These are phyloP conservation scores for Dillenia turbinata DNA, from an alignment of 164 flowering plant species.

Conservation along the genomic window DNA sequence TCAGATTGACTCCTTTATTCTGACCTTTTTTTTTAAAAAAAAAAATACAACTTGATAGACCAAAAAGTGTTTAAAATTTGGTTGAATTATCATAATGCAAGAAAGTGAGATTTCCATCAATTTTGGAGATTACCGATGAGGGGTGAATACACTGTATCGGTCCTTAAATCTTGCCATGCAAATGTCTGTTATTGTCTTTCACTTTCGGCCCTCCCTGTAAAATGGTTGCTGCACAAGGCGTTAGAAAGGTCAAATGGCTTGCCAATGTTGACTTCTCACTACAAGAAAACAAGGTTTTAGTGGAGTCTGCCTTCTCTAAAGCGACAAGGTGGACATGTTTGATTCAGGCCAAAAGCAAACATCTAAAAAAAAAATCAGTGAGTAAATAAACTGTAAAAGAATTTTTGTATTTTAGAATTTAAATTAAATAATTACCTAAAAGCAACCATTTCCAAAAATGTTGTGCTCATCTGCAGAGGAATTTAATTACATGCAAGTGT, in stretches of 20 bases:
- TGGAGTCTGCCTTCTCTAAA: slow-evolving; percentile 67
- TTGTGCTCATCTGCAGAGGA: slow-evolving; percentile 42
- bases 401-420: not conserved
- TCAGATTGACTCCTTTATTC: too few species aligned
- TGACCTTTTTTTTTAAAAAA: too few species aligned
- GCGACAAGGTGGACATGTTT: slow-evolving; percentile 61
- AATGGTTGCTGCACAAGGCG: slow-evolving; percentile 31
- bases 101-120: slow-evolving; percentile 47
- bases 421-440: slow-evolving; percentile 35
- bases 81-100: slow-evolving; percentile 33
- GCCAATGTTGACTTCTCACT: too few species aligned
- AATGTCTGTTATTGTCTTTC: slow-evolving; percentile 34
- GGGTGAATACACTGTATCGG: slow-evolving; percentile 35
- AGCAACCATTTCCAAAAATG: slow-evolving; percentile 52
- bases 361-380: not conserved
- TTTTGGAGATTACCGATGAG: slow-evolving; percentile 43
- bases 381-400: not conserved
- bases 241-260: too few species aligned
- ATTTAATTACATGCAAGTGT: not conserved
- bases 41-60: too few species aligned
- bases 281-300: too few species aligned
- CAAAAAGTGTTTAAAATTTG: too few species aligned
- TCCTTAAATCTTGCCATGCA: slow-evolving; percentile 37
- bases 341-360: not conserved
- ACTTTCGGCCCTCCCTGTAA: slow-evolving; percentile 52